Evolutionary conservation across 2,329 filamentous ascomycete species (phyloP).

Genomic region (Plectosphaerella plurivora): DNA sequence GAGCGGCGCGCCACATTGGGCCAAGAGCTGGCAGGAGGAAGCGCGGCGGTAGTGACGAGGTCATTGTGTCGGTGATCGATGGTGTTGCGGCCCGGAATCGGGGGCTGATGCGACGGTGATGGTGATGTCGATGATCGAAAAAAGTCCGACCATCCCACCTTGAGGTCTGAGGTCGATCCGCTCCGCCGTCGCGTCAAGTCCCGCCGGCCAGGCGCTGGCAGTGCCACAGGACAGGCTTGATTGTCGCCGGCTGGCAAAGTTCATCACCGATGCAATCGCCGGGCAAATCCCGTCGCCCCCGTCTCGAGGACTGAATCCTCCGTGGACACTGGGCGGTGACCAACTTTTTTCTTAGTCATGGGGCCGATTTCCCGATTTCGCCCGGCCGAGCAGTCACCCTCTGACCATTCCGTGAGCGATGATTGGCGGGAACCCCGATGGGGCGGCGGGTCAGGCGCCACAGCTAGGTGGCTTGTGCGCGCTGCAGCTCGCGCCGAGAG

Average conservation of each 20-base stretch:
- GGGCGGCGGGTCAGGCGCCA: constrained; percentile 17
- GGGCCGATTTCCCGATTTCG: constrained; percentile 8
- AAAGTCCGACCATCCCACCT: neutral
- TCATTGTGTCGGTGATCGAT: constrained; percentile 24
- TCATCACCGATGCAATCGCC: no score
- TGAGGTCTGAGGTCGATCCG: no score
- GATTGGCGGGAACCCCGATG: constrained; percentile 28
- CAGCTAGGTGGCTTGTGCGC: constrained; percentile 24
- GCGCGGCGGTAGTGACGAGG: constrained; percentile 50
- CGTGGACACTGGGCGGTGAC: no score
- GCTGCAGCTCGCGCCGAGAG: neutral
- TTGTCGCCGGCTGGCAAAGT: no score
- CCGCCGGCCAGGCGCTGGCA: no score
- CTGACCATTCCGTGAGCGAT: constrained; percentile 13
- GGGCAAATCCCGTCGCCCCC: no score
- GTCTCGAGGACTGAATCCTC: no score
- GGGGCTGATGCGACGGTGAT: neutral
- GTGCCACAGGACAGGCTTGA: no score
- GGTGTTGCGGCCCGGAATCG: neutral
- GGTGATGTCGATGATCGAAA: neutral
- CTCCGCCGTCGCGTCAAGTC: no score
- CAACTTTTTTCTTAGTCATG: neutral
- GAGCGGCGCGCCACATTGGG: constrained; percentile 44
- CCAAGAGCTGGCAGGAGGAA: constrained; percentile 64
- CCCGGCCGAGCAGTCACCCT: constrained; percentile 7